These are phyloP conservation scores for Leucosporidium yakuticum DNA, from an alignment of 768 basidiomycete genomes.

Conservation along the genomic window DNA sequence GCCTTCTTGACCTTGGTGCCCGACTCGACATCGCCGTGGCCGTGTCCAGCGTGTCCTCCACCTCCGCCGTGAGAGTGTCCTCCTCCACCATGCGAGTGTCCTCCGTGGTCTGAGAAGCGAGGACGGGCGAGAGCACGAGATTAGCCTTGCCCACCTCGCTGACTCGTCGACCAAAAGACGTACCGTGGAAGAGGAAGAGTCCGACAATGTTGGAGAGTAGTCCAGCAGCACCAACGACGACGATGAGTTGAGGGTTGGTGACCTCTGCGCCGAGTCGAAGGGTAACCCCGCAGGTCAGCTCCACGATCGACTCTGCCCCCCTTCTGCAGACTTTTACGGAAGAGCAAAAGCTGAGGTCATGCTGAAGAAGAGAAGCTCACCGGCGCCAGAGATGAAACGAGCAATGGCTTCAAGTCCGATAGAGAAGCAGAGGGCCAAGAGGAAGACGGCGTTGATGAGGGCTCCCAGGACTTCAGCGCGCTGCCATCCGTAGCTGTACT, in stretches of 20 bases:
- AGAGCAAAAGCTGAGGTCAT: not conserved
- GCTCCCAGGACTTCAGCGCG: constrained; percentile 62
- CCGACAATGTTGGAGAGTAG: constrained; percentile 88
- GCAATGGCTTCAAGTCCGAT: constrained; percentile 87
- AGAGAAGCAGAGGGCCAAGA: constrained; percentile 92
- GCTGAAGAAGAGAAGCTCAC: constrained; percentile 46
- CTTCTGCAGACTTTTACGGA: constrained; percentile 7
- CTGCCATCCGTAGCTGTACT: constrained; percentile 99
- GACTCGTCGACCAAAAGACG: constrained; percentile 36
- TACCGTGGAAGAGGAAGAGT: constrained; percentile 90
- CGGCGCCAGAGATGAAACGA: constrained; percentile 77
- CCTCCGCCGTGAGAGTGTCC: constrained; percentile 38
- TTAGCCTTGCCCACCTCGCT: not conserved
- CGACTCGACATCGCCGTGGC: constrained; percentile 31
- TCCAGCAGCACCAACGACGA: constrained; percentile 82
- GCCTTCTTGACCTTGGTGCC: not conserved
- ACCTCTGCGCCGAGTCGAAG: constrained; percentile 56
- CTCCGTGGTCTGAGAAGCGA: constrained; percentile 19
- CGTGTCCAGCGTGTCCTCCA: constrained; percentile 37
- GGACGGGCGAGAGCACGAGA: not conserved
- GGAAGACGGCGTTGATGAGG: constrained; percentile 90
- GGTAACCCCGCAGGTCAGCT: constrained; percentile 16
- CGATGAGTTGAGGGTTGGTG: constrained; percentile 76
- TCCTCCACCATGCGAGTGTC: constrained; percentile 31
- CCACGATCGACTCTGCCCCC: not conserved